Base-by-base conservation (phyloP, 805 yeast genomes). In the Cyberlindnera mississippiensis region DNA sequence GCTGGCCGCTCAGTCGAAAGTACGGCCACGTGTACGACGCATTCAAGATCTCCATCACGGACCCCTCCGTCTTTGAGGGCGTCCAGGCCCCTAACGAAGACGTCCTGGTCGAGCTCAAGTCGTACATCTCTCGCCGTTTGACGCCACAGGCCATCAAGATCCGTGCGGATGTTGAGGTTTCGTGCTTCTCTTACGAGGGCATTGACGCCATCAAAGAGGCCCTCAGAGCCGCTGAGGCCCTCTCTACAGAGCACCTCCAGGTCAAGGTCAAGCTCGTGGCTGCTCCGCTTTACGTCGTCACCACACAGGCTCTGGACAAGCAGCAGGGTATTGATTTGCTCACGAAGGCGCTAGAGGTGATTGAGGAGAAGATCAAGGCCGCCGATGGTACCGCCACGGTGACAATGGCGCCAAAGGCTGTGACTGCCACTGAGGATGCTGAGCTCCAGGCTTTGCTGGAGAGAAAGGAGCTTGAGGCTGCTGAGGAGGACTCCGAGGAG, bases 361-460 rank as follows among this genome's bases (percentile, higher is more conserved):
- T 93, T 50, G 74, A 77, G 46, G 78, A 76, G 55, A 72, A 80
- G 37, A 89, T 93, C 57, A 75, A 75, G 46, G 71, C 74, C 16
- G 74, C 78, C 41, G 96, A 88, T 40, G 99, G 99, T 61, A 76
- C 79, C 44, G 84, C 96, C 64, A 87, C 85, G 53, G 84, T 91
- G 51, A 89, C 95, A 41, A 91, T 91, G 97, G 91, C 95, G 57
- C 98, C 99, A 61, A 91, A 90, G 79, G 97, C 98, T 33, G 98
- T 93, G 53, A 89, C 97, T 43, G 98, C 96, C 47, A 86, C 93
- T 46, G 99, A 93, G 65, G 99, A 93, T 66, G 98, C 96, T 46
- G 97, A 90, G 69, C 78, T 93, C 61, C 96, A 89, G 68, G 96
- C 96, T 47, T 77, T 93, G 52, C 81, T 93, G 78, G 97, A 91